Base-by-base conservation (phyloP, 2,329 filamentous ascomycete species). In the Blastomyces gilchristii region DNA sequence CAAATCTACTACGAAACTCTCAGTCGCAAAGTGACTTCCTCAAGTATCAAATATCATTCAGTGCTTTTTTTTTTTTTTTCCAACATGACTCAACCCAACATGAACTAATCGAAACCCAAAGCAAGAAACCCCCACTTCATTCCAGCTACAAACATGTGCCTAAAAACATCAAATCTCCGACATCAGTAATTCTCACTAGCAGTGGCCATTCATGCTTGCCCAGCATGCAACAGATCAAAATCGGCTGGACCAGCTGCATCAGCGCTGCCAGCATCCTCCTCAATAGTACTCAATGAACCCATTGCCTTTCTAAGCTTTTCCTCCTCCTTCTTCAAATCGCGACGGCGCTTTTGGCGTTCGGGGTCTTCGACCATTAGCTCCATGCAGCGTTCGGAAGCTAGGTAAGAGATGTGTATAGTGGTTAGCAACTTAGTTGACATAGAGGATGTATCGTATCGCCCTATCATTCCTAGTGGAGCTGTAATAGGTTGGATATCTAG, bases 281-380 rank as follows among this genome's bases (percentile, higher is more conserved):
- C 64, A 62, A 65, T 64, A 67, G 64, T 64, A 64, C 39, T 41
- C 37, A 62, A 47, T 8, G 45, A 76, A 37, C 71, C 64, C 52
- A 74, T 72, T 0, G 75, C 75, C 53, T 72, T 71, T 0, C 65
- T 64, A 0, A 77, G 65, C 52, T 75, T 76, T 5, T 71, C 69
- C 1, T 71, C 70, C 41, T 77, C 73, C 34, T 69, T 73, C 1
- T 64, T 54, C 1, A 77, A 63, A 5, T 67, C 63, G 12, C 66
- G 65, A 0, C 75, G 71, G 7, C 73, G 72, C 11, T 66, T 65
- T 50, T 75, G 72, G 6, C 74, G 70, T 11, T 73, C 73, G 0
- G 69, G 69, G 9, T 77, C 74, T 57, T 76, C 75, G 0, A 71
- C 71, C 72, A 77, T 76, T 0, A 77, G 64, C 8, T 73, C 69